A percentile compares a stretch with the other conserved stretches of the same genome.
Conservation (phyloP, 2,329 filamentous ascomycete species). For the Aspergillus ustus region DNA sequence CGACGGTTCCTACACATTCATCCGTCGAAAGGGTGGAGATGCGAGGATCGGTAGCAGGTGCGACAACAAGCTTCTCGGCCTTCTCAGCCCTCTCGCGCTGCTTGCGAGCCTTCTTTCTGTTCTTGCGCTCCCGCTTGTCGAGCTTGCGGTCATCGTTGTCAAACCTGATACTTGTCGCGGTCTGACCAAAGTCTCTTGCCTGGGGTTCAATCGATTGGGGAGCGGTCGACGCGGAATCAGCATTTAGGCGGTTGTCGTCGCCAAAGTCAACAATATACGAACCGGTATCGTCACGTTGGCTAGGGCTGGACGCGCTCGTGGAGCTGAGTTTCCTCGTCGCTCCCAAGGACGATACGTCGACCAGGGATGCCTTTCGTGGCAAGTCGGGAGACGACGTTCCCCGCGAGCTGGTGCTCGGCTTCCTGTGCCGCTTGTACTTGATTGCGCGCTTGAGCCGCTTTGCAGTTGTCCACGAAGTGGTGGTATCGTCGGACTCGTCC, state of each 20-base stretch:
- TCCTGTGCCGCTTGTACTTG: slow-evolving; percentile 71
- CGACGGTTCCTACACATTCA: slow-evolving; percentile 13
- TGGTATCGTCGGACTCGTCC: slow-evolving; percentile 69
- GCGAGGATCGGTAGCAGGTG: slow-evolving; percentile 21
- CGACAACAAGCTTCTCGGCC: background rate
- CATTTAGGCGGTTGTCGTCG: slow-evolving; percentile 23
- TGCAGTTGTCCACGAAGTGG: slow-evolving; percentile 72
- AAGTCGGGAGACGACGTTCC: slow-evolving; percentile 40
- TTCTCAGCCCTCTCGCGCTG: background rate
- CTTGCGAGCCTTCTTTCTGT: slow-evolving; percentile 14
- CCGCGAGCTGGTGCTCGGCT: slow-evolving; percentile 74
- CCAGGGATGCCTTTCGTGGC: slow-evolving; percentile 28
- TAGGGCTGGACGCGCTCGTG: slow-evolving; percentile 28
- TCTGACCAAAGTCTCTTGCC: slow-evolving; percentile 36
- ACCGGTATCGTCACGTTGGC: slow-evolving; percentile 26
- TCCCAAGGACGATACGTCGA: slow-evolving; percentile 18
- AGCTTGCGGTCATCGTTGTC: slow-evolving; percentile 19
- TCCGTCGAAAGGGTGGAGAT: slow-evolving; percentile 16
- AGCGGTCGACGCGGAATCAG: slow-evolving; percentile 29
- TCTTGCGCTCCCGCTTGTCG: slow-evolving; percentile 29
- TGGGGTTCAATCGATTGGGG: slow-evolving; percentile 29
- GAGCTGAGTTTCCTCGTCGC: slow-evolving; percentile 26
- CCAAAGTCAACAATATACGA: slow-evolving; percentile 32
- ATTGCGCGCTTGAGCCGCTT: slow-evolving; percentile 78
- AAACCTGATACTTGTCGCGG: slow-evolving; percentile 21